A percentile compares a stretch with the other conserved stretches of the same genome.
These are phyloP conservation scores for Moniliophthora roreri DNA, from an alignment of 1,284 basidiomycete genomes.

Conservation along the genomic window DNA sequence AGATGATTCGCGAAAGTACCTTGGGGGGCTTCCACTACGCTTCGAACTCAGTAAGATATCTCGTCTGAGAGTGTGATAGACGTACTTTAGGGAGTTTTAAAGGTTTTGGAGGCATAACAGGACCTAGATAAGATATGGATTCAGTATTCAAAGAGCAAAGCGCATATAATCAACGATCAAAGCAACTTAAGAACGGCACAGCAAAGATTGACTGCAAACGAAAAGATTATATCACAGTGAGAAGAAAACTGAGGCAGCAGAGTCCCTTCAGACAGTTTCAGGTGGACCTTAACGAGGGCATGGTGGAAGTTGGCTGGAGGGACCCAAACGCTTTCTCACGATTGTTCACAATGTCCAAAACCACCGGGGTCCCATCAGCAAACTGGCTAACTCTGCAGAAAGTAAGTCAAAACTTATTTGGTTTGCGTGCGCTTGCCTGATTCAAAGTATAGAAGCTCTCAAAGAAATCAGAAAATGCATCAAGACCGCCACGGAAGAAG, in stretches of 20 bases:
- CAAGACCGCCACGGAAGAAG: neutral
- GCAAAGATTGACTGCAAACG: neutral
- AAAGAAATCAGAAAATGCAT: neutral
- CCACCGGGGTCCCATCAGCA: neutral
- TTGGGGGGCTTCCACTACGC: neutral
- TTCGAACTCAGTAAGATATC: too few species aligned
- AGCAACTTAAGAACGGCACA: neutral
- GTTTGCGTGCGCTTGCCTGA: too few species aligned
- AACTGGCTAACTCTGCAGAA: constrained; percentile 1
- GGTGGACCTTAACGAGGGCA: neutral
- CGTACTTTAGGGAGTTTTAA: too few species aligned
- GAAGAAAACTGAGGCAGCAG: neutral
- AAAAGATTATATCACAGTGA: neutral
- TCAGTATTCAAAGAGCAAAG: too few species aligned
- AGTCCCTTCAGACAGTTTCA: constrained; percentile 4
- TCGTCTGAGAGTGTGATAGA: too few species aligned
- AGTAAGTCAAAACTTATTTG: neutral
- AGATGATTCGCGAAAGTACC: neutral
- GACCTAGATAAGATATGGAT: too few species aligned
- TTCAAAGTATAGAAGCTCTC: neutral
- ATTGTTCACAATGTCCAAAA: neutral
- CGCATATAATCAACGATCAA: too few species aligned
- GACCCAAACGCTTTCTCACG: neutral
- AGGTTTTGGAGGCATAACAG: too few species aligned
- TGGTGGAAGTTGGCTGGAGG: constrained; percentile 1